Evolutionary conservation across 768 basidiomycete species (phyloP), one percentile per base, ranked within the genome.

Genomic region (Calocera cornea): DNA sequence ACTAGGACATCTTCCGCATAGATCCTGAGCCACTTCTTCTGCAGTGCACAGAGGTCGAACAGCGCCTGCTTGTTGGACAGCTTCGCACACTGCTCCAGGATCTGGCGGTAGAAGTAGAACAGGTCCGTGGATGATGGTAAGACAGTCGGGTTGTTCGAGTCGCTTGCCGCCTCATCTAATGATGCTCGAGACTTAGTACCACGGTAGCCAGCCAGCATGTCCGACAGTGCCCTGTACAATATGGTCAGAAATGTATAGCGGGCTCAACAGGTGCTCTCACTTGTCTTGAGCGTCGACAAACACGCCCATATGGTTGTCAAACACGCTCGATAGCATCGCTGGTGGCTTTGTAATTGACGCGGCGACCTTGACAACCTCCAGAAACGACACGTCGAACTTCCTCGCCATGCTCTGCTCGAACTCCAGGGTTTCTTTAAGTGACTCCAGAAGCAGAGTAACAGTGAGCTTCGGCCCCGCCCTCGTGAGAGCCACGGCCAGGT

Each of bases 281-380:
- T 88, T 92, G 81, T 97, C 93, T 74, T 98, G 97, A 34, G 97
- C 94, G 67, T 97, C 92, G 49, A 98, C 88, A 72, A 95, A 98
- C 41, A 99, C 86, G 29, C 85, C 82, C 82, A 98, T 91, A 76
- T 97, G 89, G 0, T 89, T 83, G 69, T 97, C 95, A 73, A 97
- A 97, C 3, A 92, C 87, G n/a, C 88, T 83, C 0, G 92, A 89
- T 44, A 99, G 89, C 0, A 87, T 79, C 72, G 84, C 87, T 31
- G 73, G 70, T 33, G 54, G 54, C 54, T 60, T 60, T 2, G 54
- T 33, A 19, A 60, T 60, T 10, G 54, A 60, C 8, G 54, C 27
- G 0, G 22, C 8, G 33, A 29, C 29, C 1, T 29, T 17, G 36
- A 24, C 41, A 24, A 24, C 64, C 33, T 64, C 64, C 63, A 79